Base-by-base conservation (phyloP, 148 eudicot genomes). In the Arbutus unedo region DNA sequence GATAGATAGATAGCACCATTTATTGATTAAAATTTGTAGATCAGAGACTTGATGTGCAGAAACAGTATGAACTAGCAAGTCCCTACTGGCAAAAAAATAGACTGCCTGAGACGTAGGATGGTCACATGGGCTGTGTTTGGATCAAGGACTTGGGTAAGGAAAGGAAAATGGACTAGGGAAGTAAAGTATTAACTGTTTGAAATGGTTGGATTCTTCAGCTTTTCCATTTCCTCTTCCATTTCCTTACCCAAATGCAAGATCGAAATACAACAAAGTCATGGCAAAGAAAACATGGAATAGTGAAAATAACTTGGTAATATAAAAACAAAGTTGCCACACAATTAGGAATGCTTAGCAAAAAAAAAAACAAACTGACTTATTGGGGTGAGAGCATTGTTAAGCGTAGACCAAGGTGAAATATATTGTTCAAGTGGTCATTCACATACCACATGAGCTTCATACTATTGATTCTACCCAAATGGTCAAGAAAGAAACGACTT, bases 401-500 rank as follows among this genome's bases (percentile, higher is more conserved):
- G 23, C 45, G 13, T 5, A 64, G 4, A 59, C 0, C 1, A 0
- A 16, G 64, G 21, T 4, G 13, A 54, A 8, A 16, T 41, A 71
- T 49, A 43, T 16, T 48, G 8, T 19, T 15, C 44, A 5, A 45
- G 55, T 13, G n/a, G 19, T 64, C 73, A 47, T n/a, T 64, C 74
- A 66, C 18, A 66, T 1, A 25, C 11, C 23, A 59, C 5, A 23
- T 0, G 15, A 84, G 44, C 23, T 51, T 45, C 25, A 23, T 51
- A 80, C 16, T 31, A 21, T 31, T 43, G 21, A 21, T 57, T 50
- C 11, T 6, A 81, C 13, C 13, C 16, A 5, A 48, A 81, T 2
- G 3, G 14, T 66, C 23, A 47, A 82, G 55, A 74, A 75, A 73
- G 51, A 50, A 79, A 59, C 1, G 53, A 19, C 91, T 87, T 89